phyloP scores from a whole-genome alignment of 306 rosid genomes.

The Cicer arietinum region DNA sequence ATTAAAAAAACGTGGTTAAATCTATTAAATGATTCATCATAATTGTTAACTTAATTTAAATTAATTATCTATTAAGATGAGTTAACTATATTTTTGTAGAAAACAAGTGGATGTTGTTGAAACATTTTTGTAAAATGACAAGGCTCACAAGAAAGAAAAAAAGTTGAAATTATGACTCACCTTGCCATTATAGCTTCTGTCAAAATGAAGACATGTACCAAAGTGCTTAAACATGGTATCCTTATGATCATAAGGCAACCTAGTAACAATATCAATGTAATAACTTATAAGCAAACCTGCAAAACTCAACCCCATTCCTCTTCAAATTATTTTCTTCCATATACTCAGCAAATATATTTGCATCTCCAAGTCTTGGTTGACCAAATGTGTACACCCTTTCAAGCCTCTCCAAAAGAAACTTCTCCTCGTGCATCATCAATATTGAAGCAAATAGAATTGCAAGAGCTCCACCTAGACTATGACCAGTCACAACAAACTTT shows the following conservation, averaged over 20 bases:
- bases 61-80: too few species aligned
- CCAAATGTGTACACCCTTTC: slow-evolving; percentile 81
- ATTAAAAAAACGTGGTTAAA: too few species aligned
- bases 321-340: slow-evolving; percentile 54
- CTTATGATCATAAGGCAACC: slow-evolving; percentile 60
- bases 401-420: slow-evolving; percentile 52
- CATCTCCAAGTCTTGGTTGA: slow-evolving; percentile 74
- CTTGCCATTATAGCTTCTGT: slow-evolving; percentile 47
- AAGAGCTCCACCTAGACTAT: slow-evolving; percentile 62
- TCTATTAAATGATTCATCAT: too few species aligned
- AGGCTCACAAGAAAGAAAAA: not conserved
- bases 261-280: slow-evolving; percentile 63
- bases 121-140: not conserved
- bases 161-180: slow-evolving; percentile 37
- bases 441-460: slow-evolving; percentile 55
- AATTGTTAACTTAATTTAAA: too few species aligned
- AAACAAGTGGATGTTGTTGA: not conserved
- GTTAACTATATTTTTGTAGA: too few species aligned
- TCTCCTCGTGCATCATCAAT: slow-evolving; percentile 58
- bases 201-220: slow-evolving; percentile 57
- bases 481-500: slow-evolving; percentile 58
- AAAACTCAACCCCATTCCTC: slow-evolving; percentile 49
- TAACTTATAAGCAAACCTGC: slow-evolving; percentile 62
- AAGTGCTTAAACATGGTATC: slow-evolving; percentile 65
- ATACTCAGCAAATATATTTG: slow-evolving; percentile 43